These are phyloP conservation scores for Sisymbrium irio DNA, from an alignment of 345 rosid species.

Conservation along the genomic window DNA sequence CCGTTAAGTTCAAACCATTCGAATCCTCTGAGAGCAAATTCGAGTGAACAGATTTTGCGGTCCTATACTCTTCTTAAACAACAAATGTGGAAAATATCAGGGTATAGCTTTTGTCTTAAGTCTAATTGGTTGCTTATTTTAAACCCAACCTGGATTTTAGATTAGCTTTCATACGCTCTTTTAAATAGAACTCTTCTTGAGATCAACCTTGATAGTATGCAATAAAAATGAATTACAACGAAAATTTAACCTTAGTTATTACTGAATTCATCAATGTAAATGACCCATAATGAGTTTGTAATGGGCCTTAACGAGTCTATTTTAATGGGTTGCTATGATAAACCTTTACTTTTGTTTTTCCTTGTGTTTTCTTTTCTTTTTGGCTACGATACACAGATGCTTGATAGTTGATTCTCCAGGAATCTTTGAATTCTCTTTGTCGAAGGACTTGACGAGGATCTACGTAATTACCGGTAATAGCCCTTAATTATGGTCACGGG, in stretches of 20 bases:
- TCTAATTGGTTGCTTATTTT: no score
- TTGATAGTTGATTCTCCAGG: conserved; percentile 21
- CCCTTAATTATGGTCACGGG: conserved; percentile 1
- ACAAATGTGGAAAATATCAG: no score
- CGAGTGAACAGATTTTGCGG: no score
- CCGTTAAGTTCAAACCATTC: no score
- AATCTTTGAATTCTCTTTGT: conserved; percentile 19
- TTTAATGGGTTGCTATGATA: not conserved
- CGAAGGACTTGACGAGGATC: not conserved
- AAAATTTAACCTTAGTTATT: not conserved
- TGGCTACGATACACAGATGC: not conserved
- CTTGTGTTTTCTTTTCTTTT: not conserved
- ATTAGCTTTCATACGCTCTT: no score
- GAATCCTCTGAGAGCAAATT: no score
- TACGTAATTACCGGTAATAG: not conserved
- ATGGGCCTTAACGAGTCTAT: not conserved
- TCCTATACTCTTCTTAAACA: no score
- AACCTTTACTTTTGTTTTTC: not conserved
- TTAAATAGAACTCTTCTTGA: no score
- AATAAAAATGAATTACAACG: not conserved
- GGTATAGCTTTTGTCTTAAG: no score
- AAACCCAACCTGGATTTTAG: no score
- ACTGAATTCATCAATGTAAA: not conserved
- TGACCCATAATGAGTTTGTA: not conserved
- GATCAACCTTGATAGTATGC: no score